Conservation (phyloP, 2,329 filamentous ascomycete genomes). For the Orbilia brochopaga region DNA sequence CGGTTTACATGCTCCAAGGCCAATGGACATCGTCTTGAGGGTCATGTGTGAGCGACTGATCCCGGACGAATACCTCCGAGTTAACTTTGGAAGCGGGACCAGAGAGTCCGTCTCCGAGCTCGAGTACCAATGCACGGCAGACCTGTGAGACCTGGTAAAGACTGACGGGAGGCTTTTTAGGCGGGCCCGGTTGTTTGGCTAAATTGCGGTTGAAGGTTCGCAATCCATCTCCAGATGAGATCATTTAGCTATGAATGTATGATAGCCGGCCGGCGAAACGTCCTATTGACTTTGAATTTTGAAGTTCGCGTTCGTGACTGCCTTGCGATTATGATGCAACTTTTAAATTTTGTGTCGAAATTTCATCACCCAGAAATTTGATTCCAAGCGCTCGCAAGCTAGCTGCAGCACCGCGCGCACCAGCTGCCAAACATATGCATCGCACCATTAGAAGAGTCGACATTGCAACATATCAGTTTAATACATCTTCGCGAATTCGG, state of each 20-base stretch:
- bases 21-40: too few relatives aligned
- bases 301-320: too few relatives aligned
- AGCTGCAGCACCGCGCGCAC: too few relatives aligned
- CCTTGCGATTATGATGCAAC: too few relatives aligned
- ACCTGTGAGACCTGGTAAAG: slow-evolving; percentile 28
- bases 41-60: not conserved
- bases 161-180: slow-evolving; percentile 47
- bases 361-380: too few relatives aligned
- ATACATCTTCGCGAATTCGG: not conserved
- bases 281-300: too few relatives aligned
- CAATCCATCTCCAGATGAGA: not conserved
- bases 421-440: too few relatives aligned
- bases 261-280: too few relatives aligned
- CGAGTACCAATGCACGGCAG: not conserved
- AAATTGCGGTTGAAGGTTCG: slow-evolving; percentile 28
- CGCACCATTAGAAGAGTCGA: too few relatives aligned
- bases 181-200: slow-evolving; percentile 39
- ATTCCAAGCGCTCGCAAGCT: too few relatives aligned
- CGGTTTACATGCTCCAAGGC: too few relatives aligned
- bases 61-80: slow-evolving; percentile 28
- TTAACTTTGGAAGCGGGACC: slow-evolving; percentile 33
- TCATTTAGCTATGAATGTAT: not conserved
- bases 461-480: not conserved
- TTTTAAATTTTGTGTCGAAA: too few relatives aligned
- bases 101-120: slow-evolving; percentile 38